These are phyloP conservation scores for Aspergillus sp. DNA, from an alignment of 2,329 filamentous ascomycete genomes.

Conservation along the genomic window DNA sequence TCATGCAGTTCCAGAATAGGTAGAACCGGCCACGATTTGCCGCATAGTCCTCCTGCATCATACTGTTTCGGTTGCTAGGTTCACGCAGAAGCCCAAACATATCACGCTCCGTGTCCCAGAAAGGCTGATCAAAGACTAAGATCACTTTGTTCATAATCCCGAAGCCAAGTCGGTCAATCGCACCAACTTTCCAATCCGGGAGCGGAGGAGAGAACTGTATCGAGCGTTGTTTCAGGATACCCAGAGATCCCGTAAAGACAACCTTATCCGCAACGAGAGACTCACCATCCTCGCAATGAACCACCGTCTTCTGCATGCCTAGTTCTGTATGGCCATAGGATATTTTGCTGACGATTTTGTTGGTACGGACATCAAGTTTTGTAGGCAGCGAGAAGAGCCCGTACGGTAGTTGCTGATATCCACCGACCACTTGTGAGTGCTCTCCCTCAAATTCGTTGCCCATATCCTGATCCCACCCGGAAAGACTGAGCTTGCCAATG, in stretches of 20 bases:
- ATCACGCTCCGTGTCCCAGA: slow-evolving; percentile 87
- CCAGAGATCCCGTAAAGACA: slow-evolving; percentile 86
- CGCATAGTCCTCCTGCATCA: slow-evolving; percentile 77
- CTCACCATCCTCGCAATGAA: slow-evolving; percentile 78
- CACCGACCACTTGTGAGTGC: slow-evolving; percentile 89
- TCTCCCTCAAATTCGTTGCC: slow-evolving; percentile 97
- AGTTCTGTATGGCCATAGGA: slow-evolving; percentile 56
- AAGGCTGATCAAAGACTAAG: slow-evolving; percentile 81
- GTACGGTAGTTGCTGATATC: slow-evolving; percentile 90
- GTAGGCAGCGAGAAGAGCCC: slow-evolving; percentile 77
- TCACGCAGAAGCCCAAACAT: slow-evolving; percentile 91
- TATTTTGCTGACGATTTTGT: slow-evolving; percentile 71
- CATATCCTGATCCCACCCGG: slow-evolving; percentile 94
- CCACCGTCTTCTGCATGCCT: slow-evolving; percentile 53
- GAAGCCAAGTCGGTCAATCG: slow-evolving; percentile 83
- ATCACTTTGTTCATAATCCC: slow-evolving; percentile 95
- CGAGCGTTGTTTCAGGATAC: slow-evolving; percentile 78
- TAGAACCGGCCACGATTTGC: slow-evolving; percentile 87
- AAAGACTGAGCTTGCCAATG: slow-evolving; percentile 80
- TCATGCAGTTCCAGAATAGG: slow-evolving; percentile 94
- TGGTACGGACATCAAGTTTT: slow-evolving; percentile 74
- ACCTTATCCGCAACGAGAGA: slow-evolving; percentile 81
- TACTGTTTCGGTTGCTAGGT: slow-evolving; percentile 67
- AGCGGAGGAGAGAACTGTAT: slow-evolving; percentile 87
- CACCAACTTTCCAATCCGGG: slow-evolving; percentile 80